These are phyloP conservation scores for Kappamyces sp. DNA, from an alignment of 192 early-diverging fungal species.

Conservation along the genomic window DNA sequence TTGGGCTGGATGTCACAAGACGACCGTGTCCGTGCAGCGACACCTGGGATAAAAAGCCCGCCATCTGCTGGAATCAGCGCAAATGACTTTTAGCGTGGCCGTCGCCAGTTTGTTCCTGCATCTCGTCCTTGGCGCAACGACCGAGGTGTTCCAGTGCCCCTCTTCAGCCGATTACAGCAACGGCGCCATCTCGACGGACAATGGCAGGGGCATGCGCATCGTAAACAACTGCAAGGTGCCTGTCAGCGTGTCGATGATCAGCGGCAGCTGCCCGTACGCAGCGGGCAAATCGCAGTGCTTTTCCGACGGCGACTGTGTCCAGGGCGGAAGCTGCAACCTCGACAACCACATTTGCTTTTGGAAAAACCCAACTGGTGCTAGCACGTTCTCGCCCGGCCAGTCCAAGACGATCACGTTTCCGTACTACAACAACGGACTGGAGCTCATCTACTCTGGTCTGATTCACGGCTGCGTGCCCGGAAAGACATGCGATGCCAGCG, in stretches of 20 bases:
- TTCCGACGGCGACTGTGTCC: slow-evolving; percentile 6
- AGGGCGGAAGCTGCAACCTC: not conserved
- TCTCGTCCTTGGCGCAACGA: too few relatives aligned
- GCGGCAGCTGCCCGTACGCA: slow-evolving; percentile 1
- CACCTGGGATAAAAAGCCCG: too few relatives aligned
- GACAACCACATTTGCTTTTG: slow-evolving; percentile 1
- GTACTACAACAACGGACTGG: not conserved
- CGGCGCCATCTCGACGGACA: too few relatives aligned
- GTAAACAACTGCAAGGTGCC: slow-evolving; percentile 9
- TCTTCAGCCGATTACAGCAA: too few relatives aligned
- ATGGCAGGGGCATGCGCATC: not conserved
- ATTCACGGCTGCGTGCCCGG: not conserved
- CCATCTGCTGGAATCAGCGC: too few relatives aligned
- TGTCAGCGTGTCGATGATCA: not conserved
- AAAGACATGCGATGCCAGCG: not conserved
- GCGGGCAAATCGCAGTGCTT: not conserved
- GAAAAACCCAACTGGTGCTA: not conserved
- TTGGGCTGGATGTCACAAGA: too few relatives aligned
- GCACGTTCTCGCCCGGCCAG: not conserved
- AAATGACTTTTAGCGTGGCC: too few relatives aligned
- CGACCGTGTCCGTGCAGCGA: too few relatives aligned
- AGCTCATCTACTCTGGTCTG: not conserved
- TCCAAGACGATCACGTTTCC: slow-evolving; percentile 3
- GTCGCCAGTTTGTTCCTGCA: too few relatives aligned
- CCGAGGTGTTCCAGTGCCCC: too few relatives aligned